Evolutionary conservation across 495 filamentous ascomycete genomes (phyloP), one percentile per base, ranked within the genome.

Genomic region (Elasticomyces elasticus): DNA sequence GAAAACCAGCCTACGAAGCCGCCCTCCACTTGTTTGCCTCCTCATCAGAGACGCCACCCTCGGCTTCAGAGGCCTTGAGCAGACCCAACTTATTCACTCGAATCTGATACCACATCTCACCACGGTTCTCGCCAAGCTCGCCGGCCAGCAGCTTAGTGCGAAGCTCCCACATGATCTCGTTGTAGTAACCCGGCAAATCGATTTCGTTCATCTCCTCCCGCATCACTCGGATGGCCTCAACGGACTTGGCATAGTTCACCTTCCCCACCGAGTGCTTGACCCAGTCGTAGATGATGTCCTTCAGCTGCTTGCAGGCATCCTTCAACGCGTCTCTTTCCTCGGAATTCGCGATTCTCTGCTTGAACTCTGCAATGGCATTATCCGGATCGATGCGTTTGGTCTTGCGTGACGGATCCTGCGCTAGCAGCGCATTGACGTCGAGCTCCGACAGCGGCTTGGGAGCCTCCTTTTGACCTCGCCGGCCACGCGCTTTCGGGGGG

Each of bases 361-460:
- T 94, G 78, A 96, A 97, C 49, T 90, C 85, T 0, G 94, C 89
- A 42, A 99, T 86, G 4, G 89, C 80, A 61, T 99, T 97, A 23
- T 81, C 72, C 0, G 78, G 61, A 2, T 83, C 84, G 49, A 99
- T 89, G 52, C 78, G 83, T 35, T 70, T 62, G 10, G 72, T 77
- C 58, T 82, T 81, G 31, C 59, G 51, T 26, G 57, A 62, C 20
- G 31, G 49, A 38, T 80, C 71, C 64, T 71, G 63, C 41, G 76
- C 74, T 23, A 95, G 81, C 17, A 95, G 82, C 1, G 78, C 77
- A 55, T 87, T 84, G 49, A 95, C 78, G 61, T 99, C 84, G 17
- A 99, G 82, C 17, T 89, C 91, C 0, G 94, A 99, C 27, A 95
- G 81, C 0, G 94, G 94, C 54, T 87, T 89, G 55, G 84, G 78